Evolutionary conservation across 2,329 filamentous ascomycete species (phyloP).

Genomic region (Akanthomyces lecanii): DNA sequence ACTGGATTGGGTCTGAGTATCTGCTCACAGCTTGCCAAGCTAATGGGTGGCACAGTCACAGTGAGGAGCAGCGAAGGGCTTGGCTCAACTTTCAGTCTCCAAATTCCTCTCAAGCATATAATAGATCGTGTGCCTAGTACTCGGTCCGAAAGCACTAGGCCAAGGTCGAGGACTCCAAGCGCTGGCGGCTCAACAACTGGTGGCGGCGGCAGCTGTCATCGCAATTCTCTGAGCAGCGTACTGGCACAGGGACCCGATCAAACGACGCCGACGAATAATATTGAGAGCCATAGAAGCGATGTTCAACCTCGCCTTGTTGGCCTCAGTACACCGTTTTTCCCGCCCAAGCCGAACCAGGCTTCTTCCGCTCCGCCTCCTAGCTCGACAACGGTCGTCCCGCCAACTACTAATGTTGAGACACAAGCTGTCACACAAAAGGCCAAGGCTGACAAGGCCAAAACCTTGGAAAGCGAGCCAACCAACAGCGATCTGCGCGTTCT

Average conservation of each 20-base stretch:
- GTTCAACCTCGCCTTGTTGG: slow-evolving; percentile 75
- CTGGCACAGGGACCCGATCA: slow-evolving; percentile 3
- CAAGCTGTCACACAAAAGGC: slow-evolving; percentile 62
- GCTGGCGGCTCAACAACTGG: slow-evolving; percentile 30
- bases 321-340: slow-evolving; percentile 78
- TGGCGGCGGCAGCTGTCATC: slow-evolving; percentile 2
- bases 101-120: slow-evolving; percentile 74
- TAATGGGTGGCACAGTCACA: slow-evolving; percentile 77
- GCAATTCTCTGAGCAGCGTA: slow-evolving; percentile 11
- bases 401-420: slow-evolving; percentile 47
- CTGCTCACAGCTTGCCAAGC: slow-evolving; percentile 74
- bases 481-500: slow-evolving; percentile 69
- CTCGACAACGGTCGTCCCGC: slow-evolving; percentile 19
- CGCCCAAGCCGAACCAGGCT: slow-evolving; percentile 35
- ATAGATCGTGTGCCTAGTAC: slow-evolving; percentile 52
- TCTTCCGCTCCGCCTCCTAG: not conserved
- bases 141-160: slow-evolving; percentile 25
- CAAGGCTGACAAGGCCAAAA: slow-evolving; percentile 58
- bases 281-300: slow-evolving; percentile 44
- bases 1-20: slow-evolving; percentile 87
- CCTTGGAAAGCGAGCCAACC: slow-evolving; percentile 51
- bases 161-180: slow-evolving; percentile 42
- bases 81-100: slow-evolving; percentile 78
- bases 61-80: slow-evolving; percentile 67
- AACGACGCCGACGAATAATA: slow-evolving; percentile 24